Evolutionary conservation across 805 yeast species (phyloP), one percentile per base, ranked within the genome.

Genomic region (Candida corydali): DNA sequence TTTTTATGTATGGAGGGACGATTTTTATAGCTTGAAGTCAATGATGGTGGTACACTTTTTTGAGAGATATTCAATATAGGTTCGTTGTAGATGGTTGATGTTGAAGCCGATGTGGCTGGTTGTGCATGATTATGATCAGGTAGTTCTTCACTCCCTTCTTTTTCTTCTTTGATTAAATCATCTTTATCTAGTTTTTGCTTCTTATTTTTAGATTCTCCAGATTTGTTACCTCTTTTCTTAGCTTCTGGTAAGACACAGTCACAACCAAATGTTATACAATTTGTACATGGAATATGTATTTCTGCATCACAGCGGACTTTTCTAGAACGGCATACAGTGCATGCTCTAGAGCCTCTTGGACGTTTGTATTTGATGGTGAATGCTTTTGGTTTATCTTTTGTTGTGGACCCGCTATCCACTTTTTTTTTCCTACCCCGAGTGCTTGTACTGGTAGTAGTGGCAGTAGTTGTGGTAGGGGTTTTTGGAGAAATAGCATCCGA

Each of bases 301-400:
- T 65, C 82, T 9, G 82, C 85, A 51, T 81, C 86, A 59, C 94
- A 84, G 24, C 88, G 73, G n/a, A 84, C 93, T 49, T 84, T 84
- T 24, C 93, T 65, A 6, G 81, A 73, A 37, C 86, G 78, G 51
- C 93, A 85, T n/a, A 83, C 82, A 27, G 76, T 72, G 52, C 93
- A 83, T 2, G 89, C 91, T 32, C 86, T 59, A 7, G 83, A 63
- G 0, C 87, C 83, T 35, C 89, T 62, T 32, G 83, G 74, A 44
- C 79, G 50, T 48, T 68, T 75, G 46, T 66, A 69, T 43, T 64
- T 67, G 44, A 69, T 66, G 37, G 72, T 66, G 49, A 66, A 67
- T 2, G 73, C 69, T 45, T 65, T 65, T 8, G 67, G 69, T 39
- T 61, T 65, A 16, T 55, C 59, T 16, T 27, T 28, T 10, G 24